phyloP scores from a whole-genome alignment of 2,329 filamentous ascomycete species.

The Apiospora marii region DNA sequence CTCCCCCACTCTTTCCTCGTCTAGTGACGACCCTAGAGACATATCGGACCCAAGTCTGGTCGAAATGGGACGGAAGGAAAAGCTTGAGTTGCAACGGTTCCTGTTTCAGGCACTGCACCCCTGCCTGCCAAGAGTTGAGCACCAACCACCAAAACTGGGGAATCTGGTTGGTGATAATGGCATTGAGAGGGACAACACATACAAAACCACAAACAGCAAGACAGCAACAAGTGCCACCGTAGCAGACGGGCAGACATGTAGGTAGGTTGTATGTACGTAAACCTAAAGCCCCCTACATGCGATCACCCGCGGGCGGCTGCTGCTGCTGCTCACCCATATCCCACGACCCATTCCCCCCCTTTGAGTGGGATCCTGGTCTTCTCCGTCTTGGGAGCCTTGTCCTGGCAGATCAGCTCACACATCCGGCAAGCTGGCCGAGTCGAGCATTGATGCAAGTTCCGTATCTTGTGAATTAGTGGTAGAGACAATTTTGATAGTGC shows the following conservation, averaged over 20 bases:
- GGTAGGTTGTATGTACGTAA: too few relatives aligned
- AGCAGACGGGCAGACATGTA: too few relatives aligned
- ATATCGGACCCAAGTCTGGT: neutral
- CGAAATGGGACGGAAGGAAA: neutral
- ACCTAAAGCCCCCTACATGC: slow-evolving; percentile 1
- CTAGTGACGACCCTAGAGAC: neutral
- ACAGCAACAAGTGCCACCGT: neutral
- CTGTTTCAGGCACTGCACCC: slow-evolving; percentile 7
- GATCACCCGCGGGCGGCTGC: neutral
- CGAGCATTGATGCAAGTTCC: neutral
- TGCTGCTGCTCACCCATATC: neutral
- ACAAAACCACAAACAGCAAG: neutral
- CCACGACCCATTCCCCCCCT: neutral
- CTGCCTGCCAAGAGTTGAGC: neutral
- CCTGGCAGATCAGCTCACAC: slow-evolving; percentile 1
- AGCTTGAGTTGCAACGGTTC: slow-evolving; percentile 20
- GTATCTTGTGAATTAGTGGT: neutral
- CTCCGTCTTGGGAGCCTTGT: neutral
- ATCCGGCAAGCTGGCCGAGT: neutral
- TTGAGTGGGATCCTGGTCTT: neutral
- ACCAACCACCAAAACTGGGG: slow-evolving; percentile 10
- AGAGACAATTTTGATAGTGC: neutral
- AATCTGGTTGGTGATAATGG: neutral
- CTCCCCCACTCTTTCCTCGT: neutral
- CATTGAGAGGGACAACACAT: neutral